Evolutionary conservation across 495 filamentous ascomycete species (phyloP).

Genomic region (Lasiosphaeria ovina): DNA sequence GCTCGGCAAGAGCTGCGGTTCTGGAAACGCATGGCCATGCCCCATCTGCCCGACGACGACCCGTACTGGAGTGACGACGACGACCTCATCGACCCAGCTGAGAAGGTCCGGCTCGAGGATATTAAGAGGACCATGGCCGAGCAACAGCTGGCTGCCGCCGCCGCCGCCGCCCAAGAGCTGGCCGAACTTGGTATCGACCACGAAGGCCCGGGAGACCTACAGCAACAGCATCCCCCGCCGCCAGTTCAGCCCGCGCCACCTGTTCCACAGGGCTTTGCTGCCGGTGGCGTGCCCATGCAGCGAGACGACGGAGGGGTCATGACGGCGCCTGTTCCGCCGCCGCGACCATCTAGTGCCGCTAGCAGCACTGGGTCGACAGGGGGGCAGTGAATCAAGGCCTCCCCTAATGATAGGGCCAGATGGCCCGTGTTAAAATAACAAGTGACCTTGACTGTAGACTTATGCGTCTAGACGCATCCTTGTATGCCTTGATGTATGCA

Average conservation of each 20-base stretch:
- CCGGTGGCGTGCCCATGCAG: conserved; percentile 49
- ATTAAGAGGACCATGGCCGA: conserved; percentile 35
- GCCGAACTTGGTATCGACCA: conserved; percentile 7
- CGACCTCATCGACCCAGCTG: conserved; percentile 51
- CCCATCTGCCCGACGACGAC: conserved; percentile 47
- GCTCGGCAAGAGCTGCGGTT: conserved; percentile 49
- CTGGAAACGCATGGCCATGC: conserved; percentile 58
- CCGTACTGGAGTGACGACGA: conserved; percentile 56
- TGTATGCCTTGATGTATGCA: too few relatives aligned
- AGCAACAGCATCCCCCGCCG: conserved; percentile 2
- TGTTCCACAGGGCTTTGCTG: conserved; percentile 27
- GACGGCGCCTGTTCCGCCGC: conserved; percentile 33
- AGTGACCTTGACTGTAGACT: too few relatives aligned
- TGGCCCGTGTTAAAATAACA: too few relatives aligned
- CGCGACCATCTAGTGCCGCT: conserved; percentile 42
- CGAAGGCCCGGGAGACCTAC: conserved; percentile 6
- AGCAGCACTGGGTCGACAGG: conserved; percentile 40
- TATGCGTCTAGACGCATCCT: too few relatives aligned
- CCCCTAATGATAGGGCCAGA: too few relatives aligned
- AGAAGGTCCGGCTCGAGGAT: conserved; percentile 48
- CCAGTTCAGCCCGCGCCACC: conserved; percentile 1
- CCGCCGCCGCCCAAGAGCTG: conserved; percentile 17
- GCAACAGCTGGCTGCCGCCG: conserved; percentile 35
- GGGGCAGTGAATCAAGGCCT: conserved; percentile 23
- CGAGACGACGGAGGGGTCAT: conserved; percentile 33